Percentiles rank a stretch among this genome's conserved stretches.
phyloP scores from a whole-genome alignment of 805 yeast species.

The Limtongia smithiae region DNA sequence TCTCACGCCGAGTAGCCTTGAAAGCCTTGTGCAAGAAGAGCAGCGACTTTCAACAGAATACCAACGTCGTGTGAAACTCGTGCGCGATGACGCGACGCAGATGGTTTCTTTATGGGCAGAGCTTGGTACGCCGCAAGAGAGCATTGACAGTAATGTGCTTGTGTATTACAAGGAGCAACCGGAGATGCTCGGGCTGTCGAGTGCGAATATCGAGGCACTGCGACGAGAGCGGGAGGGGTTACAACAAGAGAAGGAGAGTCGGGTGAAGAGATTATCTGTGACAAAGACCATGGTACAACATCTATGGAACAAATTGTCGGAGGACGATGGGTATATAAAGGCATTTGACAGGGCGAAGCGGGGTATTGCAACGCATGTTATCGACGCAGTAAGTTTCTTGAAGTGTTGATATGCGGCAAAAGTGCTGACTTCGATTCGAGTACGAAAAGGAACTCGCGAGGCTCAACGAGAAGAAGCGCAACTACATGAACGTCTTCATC shows the following conservation, averaged over 20 bases:
- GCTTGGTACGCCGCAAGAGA: slow-evolving; percentile 35
- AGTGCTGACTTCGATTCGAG: slow-evolving; percentile 31
- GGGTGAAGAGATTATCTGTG: slow-evolving; percentile 35
- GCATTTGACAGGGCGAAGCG: slow-evolving; percentile 45
- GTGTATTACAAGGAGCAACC: slow-evolving; percentile 29
- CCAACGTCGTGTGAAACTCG: slow-evolving; percentile 24
- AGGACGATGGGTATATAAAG: slow-evolving; percentile 43
- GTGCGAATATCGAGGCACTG: slow-evolving; percentile 35
- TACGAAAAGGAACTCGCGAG: slow-evolving; percentile 56
- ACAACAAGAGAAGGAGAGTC: slow-evolving; percentile 40
- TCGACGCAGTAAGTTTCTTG: slow-evolving; percentile 22
- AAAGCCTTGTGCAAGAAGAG: slow-evolving; percentile 31
- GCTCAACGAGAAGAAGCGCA: slow-evolving; percentile 56
- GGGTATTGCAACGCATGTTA: slow-evolving; percentile 22
- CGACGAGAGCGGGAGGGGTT: slow-evolving; percentile 30
- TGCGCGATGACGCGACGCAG: slow-evolving; percentile 29
- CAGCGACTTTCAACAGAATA: slow-evolving; percentile 31
- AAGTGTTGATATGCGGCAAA: neutral
- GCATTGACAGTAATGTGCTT: slow-evolving; percentile 32
- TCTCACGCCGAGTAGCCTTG: slow-evolving; percentile 31
- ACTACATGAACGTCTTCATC: slow-evolving; percentile 66
- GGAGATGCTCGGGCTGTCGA: slow-evolving; percentile 30
- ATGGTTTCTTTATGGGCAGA: slow-evolving; percentile 37
- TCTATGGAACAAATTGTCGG: slow-evolving; percentile 58
- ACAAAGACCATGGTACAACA: slow-evolving; percentile 42